These are phyloP conservation scores for Vitis labrusca DNA, from an alignment of 164 flowering plant species.

Conservation along the genomic window DNA sequence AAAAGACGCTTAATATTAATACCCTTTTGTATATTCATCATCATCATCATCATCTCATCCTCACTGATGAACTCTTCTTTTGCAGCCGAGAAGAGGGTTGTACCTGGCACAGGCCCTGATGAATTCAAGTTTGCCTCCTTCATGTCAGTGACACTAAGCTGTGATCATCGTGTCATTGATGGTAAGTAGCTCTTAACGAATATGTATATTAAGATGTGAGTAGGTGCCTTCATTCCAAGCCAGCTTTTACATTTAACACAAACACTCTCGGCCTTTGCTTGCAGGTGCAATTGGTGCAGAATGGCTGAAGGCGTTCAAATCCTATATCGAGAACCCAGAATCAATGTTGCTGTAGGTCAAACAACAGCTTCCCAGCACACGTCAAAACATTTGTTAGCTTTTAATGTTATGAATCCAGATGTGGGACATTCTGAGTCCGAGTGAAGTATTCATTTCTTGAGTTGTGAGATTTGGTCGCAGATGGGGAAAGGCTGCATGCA, in stretches of 20 bases:
- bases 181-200: conserved; percentile 39
- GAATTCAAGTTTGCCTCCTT: conserved; percentile 73
- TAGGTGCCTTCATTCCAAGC: not conserved
- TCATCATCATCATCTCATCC: not conserved
- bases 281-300: conserved; percentile 97
- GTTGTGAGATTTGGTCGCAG: conserved; percentile 1
- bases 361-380: not conserved
- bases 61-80: not conserved
- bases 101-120: conserved; percentile 67
- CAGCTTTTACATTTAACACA: not conserved
- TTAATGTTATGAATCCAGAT: conserved; percentile 5
- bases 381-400: conserved; percentile 3
- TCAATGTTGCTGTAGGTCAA: conserved; percentile 69
- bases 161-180: conserved; percentile 97
- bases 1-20: not conserved
- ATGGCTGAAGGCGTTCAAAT: conserved; percentile 89
- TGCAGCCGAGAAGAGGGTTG: conserved; percentile 77
- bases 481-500: not conserved
- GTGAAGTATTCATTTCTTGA: not conserved
- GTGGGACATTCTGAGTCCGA: conserved; percentile 12
- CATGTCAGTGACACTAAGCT: conserved; percentile 92
- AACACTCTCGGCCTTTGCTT: conserved; percentile 8
- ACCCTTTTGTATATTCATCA: not conserved
- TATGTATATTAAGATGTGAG: not conserved
- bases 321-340: conserved; percentile 87